These are phyloP conservation scores for Wickerhamomyces queroliae DNA, from an alignment of 805 yeast species.

Conservation along the genomic window DNA sequence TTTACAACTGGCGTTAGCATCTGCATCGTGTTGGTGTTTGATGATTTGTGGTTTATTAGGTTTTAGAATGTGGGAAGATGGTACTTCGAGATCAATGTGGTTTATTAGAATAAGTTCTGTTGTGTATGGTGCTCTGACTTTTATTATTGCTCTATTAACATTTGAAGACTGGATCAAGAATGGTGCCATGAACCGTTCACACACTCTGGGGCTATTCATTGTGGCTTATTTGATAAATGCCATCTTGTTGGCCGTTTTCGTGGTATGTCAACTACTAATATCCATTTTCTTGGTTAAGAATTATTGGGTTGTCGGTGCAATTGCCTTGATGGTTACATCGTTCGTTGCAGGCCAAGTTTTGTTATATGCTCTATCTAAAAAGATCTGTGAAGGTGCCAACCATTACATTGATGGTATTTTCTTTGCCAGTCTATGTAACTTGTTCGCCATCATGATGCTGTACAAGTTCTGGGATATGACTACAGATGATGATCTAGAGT, in stretches of 20 bases:
- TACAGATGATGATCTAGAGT: conserved; percentile 91
- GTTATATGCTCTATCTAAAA: conserved; percentile 59
- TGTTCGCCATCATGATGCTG: conserved; percentile 88
- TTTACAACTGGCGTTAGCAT: conserved; percentile 67
- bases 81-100: conserved; percentile 62
- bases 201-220: conserved; percentile 66
- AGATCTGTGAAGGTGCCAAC: conserved; percentile 62
- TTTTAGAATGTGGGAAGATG: conserved; percentile 94
- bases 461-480: conserved; percentile 96
- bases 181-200: conserved; percentile 36
- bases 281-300: conserved; percentile 64
- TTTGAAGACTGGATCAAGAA: conserved; percentile 57
- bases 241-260: conserved; percentile 53
- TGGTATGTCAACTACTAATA: conserved; percentile 61
- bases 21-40: conserved; percentile 66
- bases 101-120: conserved; percentile 45
- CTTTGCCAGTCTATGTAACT: conserved; percentile 74
- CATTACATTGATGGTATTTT: conserved; percentile 92
- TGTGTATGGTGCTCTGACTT: conserved; percentile 57
- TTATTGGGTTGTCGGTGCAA: conserved; percentile 89
- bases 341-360: conserved; percentile 78
- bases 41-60: conserved; percentile 74
- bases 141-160: conserved; percentile 63
- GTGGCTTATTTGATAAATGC: conserved; percentile 71
- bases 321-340: conserved; percentile 62